phyloP scores from a whole-genome alignment of 805 yeast genomes.

The Phaffomyces antillensis region DNA sequence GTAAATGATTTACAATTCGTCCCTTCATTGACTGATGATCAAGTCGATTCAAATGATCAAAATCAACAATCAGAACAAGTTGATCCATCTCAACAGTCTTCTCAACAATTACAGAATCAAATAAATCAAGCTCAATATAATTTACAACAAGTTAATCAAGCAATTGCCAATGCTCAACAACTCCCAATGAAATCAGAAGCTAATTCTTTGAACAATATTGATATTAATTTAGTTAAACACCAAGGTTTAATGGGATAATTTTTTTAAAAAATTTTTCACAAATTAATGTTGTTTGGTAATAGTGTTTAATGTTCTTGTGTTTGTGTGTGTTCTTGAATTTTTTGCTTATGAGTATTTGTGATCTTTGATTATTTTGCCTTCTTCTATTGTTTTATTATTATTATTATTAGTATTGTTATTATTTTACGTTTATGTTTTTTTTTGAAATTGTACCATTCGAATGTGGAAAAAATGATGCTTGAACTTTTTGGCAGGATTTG shows the following conservation, averaged over 20 bases:
- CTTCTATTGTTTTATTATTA: not conserved
- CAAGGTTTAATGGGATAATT: conserved; percentile 12
- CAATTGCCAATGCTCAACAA: conserved; percentile 21
- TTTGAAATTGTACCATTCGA: no score
- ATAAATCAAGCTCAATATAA: conserved; percentile 6
- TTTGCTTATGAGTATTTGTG: not conserved
- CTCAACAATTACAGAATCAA: conserved; percentile 6
- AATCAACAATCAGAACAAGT: conserved; percentile 9
- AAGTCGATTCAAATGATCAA: not conserved
- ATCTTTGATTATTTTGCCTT: not conserved
- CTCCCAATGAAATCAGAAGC: conserved; percentile 14
- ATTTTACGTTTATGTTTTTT: no score
- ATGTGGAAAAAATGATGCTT: no score
- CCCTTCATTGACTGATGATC: not conserved
- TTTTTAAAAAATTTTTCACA: not conserved
- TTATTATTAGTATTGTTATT: no score
- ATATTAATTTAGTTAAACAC: conserved; percentile 21
- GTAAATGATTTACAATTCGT: conserved; percentile 1
- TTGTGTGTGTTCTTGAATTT: not conserved
- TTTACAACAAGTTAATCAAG: conserved; percentile 18
- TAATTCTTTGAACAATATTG: conserved; percentile 20
- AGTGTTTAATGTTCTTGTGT: not conserved
- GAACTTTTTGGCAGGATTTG: no score
- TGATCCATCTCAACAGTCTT: conserved; percentile 5
- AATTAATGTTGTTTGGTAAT: no score